Base-by-base conservation (phyloP, 495 filamentous ascomycete species). In the Choiromyces venosus region DNA sequence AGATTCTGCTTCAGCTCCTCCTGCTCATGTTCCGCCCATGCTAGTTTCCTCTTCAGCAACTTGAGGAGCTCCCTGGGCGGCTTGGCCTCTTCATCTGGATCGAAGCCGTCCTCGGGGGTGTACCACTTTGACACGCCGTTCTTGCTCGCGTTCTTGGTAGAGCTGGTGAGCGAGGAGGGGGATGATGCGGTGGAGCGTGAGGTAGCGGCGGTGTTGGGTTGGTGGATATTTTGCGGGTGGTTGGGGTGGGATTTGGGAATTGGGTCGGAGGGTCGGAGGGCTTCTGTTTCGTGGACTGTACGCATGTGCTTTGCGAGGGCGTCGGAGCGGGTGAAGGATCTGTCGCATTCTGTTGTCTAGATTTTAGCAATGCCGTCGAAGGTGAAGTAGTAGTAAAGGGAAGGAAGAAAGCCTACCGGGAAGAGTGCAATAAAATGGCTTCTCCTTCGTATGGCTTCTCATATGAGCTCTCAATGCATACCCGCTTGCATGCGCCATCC, bases 261-360 rank as follows among this genome's bases (percentile, higher is more conserved):
- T 6, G 92, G 90, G 79, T 96, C 93, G n/a, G 90, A 91, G 8
- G 92, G 92, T 8, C 93, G 91, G 6, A 97, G 86, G 7, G 92
- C 91, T 83, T 98, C 96, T 46, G 93, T 97, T 83, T 99, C 96
- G 83, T 99, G 95, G 38, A 99, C 95, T 39, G 95, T 98, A 81
- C 95, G 91, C 92, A 97, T 97, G 82, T 99, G 95, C 82, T 99
- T 99, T 8, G 95, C 93, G 0, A 99, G 89, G 33, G 95, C 95
- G 81, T 99, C 95, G 38, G 95, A 98, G 71, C 95, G 89, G 12
- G 95, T 99, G 80, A 99, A 99, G 70, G 93, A 92, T 79, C 94
- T 92, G 81, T 99, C 96, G 83, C 95, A 99, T 87, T 99, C 95
- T 96, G 78, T 37, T 64, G 37, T 18, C 37, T 33, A 33, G 33